Conservation (phyloP, 768 basidiomycete genomes). For the Suillus occidentalis region DNA sequence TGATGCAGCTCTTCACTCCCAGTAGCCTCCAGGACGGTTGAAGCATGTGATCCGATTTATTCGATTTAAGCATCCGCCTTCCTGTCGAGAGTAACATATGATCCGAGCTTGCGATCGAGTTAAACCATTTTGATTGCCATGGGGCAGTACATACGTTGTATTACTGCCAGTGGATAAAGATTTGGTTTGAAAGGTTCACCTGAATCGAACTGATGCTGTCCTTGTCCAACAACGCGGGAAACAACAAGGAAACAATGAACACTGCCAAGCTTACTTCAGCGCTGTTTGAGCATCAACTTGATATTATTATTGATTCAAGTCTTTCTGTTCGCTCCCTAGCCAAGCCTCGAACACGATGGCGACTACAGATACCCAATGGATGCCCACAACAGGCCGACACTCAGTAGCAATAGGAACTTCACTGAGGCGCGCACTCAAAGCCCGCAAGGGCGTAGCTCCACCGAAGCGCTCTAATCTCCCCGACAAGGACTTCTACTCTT, state of each 20-base stretch:
- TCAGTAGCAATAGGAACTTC: conserved; percentile 62
- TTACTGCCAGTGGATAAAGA: background rate
- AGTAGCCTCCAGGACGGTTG: background rate
- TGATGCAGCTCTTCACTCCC: background rate
- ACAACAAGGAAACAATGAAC: conserved; percentile 2
- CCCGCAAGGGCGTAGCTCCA: conserved; percentile 55
- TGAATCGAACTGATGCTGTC: background rate
- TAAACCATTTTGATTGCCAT: background rate
- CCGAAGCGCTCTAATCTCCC: conserved; percentile 47
- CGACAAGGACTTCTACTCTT: conserved; percentile 72
- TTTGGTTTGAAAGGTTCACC: background rate
- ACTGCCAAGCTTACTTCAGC: conserved; percentile 4
- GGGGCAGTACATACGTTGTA: background rate
- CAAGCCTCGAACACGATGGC: conserved; percentile 36
- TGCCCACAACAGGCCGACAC: conserved; percentile 59
- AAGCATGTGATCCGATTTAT: background rate
- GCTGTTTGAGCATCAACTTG: background rate
- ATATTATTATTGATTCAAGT: background rate
- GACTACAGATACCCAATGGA: conserved; percentile 47
- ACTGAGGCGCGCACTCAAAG: conserved; percentile 63
- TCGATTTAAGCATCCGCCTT: background rate
- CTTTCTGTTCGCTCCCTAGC: background rate
- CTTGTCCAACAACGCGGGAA: background rate
- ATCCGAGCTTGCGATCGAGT: background rate
- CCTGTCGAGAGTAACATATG: background rate